Evolutionary conservation across 1,284 basidiomycete species (phyloP).

Genomic region (Cryptococcus sp.): DNA sequence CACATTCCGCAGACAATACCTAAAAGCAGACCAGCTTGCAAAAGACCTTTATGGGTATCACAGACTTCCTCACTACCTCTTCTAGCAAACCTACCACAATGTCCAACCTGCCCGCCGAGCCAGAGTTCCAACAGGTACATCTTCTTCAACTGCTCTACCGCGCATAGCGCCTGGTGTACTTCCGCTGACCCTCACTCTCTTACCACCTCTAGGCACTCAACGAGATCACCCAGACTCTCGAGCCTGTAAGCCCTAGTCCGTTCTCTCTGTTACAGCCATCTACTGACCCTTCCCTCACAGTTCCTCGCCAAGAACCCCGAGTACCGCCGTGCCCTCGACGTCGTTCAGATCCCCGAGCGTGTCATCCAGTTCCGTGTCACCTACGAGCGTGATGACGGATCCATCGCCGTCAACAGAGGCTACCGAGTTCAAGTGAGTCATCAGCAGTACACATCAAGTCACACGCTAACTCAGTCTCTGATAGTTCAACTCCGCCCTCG

Average conservation of each 20-base stretch:
- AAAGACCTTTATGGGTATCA: neutral
- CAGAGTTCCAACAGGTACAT: conserved; percentile 62
- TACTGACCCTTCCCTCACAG: conserved; percentile 9
- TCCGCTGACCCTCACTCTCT: neutral
- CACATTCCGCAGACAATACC: neutral
- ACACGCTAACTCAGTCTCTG: neutral
- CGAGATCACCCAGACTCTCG: conserved; percentile 68
- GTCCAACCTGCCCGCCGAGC: conserved; percentile 57
- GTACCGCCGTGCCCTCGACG: conserved; percentile 70
- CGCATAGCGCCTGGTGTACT: conserved; percentile 1
- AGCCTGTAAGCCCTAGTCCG: conserved; percentile 47
- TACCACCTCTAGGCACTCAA: conserved; percentile 56
- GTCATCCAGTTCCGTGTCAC: conserved; percentile 75
- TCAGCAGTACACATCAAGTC: neutral
- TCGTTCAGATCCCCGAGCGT: conserved; percentile 71
- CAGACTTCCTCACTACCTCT: conserved; percentile 3
- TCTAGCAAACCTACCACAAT: conserved; percentile 27
- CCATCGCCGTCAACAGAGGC: conserved; percentile 71
- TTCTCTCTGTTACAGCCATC: neutral
- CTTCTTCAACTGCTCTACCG: neutral
- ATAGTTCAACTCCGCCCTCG: conserved; percentile 77
- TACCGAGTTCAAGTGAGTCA: conserved; percentile 68
- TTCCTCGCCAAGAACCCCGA: conserved; percentile 71
- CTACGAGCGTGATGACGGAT: conserved; percentile 74
- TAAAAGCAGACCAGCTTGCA: neutral